Conservation (phyloP, 2,329 filamentous ascomycete species). For the Endoconidiophora laricicola region DNA sequence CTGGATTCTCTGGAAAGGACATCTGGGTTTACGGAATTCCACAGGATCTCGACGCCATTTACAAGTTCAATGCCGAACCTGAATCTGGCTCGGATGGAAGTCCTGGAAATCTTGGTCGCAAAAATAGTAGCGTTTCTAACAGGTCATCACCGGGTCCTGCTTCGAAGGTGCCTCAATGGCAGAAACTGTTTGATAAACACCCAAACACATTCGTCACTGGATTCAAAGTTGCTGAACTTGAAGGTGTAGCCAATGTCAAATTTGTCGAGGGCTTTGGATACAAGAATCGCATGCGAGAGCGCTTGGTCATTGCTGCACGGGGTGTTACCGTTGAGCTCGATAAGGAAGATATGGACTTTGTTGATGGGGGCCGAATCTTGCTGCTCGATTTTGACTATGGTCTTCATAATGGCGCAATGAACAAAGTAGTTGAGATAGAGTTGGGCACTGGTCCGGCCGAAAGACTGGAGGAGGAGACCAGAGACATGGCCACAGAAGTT, state of each 20-base stretch:
- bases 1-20: slow-evolving; percentile 55
- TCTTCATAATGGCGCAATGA: slow-evolving; percentile 34
- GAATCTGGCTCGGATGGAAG: slow-evolving; percentile 12
- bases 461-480: slow-evolving; percentile 53
- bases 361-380: slow-evolving; percentile 60
- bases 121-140: slow-evolving; percentile 21
- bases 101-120: slow-evolving; percentile 16
- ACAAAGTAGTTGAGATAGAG: slow-evolving; percentile 47
- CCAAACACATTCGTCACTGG: slow-evolving; percentile 58
- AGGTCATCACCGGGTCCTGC: slow-evolving; percentile 15
- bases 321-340: slow-evolving; percentile 49
- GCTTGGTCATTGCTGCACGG: slow-evolving; percentile 54
- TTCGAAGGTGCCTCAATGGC: slow-evolving; percentile 45
- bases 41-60: slow-evolving; percentile 48
- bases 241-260: slow-evolving; percentile 50
- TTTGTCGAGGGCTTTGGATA: slow-evolving; percentile 46
- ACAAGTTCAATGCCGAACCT: slow-evolving; percentile 23
- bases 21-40: slow-evolving; percentile 70
- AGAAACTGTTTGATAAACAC: slow-evolving; percentile 48
- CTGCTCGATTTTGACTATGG: slow-evolving; percentile 60
- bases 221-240: slow-evolving; percentile 44
- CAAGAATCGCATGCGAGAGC: slow-evolving; percentile 31
- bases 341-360: slow-evolving; percentile 55
- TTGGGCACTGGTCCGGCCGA: slow-evolving; percentile 56
- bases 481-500: slow-evolving; percentile 61